phyloP scores from a whole-genome alignment of 2,329 filamentous ascomycete species.

The Cladosporium sp. region DNA sequence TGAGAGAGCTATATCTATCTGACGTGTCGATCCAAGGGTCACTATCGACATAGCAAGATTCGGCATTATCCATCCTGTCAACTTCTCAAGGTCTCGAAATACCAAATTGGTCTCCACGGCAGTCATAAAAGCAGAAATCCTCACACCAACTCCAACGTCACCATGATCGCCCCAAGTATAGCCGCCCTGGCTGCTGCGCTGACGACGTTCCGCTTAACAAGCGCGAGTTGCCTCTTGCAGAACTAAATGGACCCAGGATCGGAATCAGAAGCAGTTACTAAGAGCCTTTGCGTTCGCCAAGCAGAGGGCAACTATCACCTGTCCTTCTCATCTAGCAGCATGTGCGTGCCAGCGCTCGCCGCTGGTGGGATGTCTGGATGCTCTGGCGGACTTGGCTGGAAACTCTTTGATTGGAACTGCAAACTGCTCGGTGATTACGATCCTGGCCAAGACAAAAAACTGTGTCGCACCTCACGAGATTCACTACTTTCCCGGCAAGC shows the following conservation, averaged over 20 bases:
- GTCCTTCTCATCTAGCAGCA: neutral
- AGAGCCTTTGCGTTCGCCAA: neutral
- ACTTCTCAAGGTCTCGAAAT: no score
- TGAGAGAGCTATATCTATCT: no score
- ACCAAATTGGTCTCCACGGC: no score
- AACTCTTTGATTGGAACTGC: neutral
- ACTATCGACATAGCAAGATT: no score
- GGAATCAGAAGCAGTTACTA: neutral
- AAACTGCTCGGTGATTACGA: neutral
- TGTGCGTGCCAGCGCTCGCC: neutral
- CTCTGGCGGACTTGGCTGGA: slow-evolving; percentile 52
- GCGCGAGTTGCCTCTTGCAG: neutral
- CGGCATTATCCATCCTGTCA: no score
- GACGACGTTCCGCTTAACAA: neutral
- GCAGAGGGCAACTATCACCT: slow-evolving; percentile 7
- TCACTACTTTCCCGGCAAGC: slow-evolving; percentile 7
- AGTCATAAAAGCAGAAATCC: no score
- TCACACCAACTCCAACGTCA: no score
- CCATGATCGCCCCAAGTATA: neutral
- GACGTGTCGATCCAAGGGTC: no score
- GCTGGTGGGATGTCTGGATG: slow-evolving; percentile 52
- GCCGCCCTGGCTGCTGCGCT: neutral
- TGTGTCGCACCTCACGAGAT: slow-evolving; percentile 8
- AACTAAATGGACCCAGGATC: neutral
- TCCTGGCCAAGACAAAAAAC: neutral